A percentile compares a stretch with the other conserved stretches of the same genome.
These are phyloP conservation scores for Stephanodiscus minutulus DNA, from an alignment of 108 stramenopile genomes.

Conservation along the genomic window DNA sequence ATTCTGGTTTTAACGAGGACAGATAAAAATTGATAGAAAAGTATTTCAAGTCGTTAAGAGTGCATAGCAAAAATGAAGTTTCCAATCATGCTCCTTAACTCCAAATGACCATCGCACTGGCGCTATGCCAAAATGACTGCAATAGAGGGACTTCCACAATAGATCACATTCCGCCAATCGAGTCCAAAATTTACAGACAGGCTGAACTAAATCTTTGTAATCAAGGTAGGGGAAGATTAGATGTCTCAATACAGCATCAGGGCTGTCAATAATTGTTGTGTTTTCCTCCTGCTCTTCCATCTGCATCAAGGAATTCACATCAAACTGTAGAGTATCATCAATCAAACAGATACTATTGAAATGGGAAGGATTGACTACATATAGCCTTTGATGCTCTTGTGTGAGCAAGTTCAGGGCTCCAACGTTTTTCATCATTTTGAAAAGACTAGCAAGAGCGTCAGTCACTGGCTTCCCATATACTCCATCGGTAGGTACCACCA, in stretches of 20 bases:
- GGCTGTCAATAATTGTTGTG: not conserved
- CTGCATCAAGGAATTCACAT: not conserved
- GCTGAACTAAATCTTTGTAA: constrained; percentile 23
- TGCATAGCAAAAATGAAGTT: constrained; percentile 10
- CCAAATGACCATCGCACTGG: not conserved
- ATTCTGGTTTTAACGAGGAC: too few relatives aligned
- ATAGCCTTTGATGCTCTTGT: not conserved
- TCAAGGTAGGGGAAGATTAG: constrained; percentile 45
- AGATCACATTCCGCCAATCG: constrained; percentile 10
- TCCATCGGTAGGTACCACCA: too few relatives aligned
- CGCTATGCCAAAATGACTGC: constrained; percentile 27
- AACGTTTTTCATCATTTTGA: not conserved
- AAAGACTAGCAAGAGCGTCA: constrained; percentile 1
- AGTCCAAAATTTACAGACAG: constrained; percentile 46
- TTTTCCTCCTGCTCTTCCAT: too few relatives aligned
- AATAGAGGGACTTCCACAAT: constrained; percentile 36
- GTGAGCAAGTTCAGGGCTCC: not conserved
- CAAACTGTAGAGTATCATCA: constrained; percentile 3
- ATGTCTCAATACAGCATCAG: constrained; percentile 16
- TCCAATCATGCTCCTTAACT: constrained; percentile 18
- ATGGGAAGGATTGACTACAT: not conserved
- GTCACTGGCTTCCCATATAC: too few relatives aligned
- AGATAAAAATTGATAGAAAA: too few relatives aligned
- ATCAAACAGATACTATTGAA: not conserved
- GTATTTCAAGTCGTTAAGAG: not conserved